phyloP scores from a whole-genome alignment of 805 yeast genomes.

The Saccharomycopsis capsularis region DNA sequence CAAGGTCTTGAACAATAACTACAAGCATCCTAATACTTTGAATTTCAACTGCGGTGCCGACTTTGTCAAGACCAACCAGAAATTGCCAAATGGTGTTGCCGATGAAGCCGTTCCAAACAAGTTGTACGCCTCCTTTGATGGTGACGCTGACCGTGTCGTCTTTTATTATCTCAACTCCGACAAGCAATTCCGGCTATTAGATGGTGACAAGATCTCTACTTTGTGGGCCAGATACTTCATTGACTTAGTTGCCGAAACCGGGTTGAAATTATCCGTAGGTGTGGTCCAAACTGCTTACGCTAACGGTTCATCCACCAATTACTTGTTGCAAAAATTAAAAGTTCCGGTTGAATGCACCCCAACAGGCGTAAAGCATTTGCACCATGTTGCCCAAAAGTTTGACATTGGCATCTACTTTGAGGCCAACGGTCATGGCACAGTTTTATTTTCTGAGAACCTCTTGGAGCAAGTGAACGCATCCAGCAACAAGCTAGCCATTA shows the following conservation, averaged over 20 bases:
- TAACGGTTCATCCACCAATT: constrained; percentile 83
- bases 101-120: constrained; percentile 34
- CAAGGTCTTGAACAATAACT: constrained; percentile 48
- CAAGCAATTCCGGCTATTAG: constrained; percentile 51
- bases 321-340: constrained; percentile 49
- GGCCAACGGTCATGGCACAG: constrained; percentile 99
- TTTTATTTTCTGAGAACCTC: constrained; percentile 59
- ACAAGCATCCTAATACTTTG: constrained; percentile 46
- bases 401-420: constrained; percentile 95
- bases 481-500: constrained; percentile 42
- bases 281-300: constrained; percentile 98
- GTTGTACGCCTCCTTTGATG: constrained; percentile 83
- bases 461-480: constrained; percentile 31
- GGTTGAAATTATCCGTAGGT: constrained; percentile 47
- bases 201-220: constrained; percentile 92
- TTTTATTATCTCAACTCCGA: constrained; percentile 51
- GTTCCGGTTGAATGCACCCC: constrained; percentile 84
- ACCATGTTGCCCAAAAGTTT: constrained; percentile 71
- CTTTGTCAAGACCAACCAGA: constrained; percentile 84
- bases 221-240: constrained; percentile 66
- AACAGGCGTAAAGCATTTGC: constrained; percentile 95
- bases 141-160: constrained; percentile 94
- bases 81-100: constrained; percentile 54
- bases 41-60: constrained; percentile 92
- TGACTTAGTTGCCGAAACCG: constrained; percentile 41